Percentiles rank a stretch among this genome's conserved stretches.
Evolutionary conservation across 768 basidiomycete species (phyloP).

Genomic region (Ramaria sp.): DNA sequence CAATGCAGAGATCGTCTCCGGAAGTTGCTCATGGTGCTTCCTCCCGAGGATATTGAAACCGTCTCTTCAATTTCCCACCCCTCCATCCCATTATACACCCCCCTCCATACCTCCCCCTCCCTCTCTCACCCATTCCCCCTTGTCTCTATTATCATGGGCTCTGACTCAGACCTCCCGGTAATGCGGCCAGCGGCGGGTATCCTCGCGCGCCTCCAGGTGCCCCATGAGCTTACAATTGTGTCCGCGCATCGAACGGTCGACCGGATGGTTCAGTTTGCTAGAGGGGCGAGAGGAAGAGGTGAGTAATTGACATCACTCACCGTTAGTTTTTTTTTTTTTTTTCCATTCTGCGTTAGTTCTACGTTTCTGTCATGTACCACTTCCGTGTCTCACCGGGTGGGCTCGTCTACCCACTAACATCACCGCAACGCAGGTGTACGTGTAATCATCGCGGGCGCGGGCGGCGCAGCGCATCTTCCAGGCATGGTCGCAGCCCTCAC

Average conservation of each 20-base stretch:
- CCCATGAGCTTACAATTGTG: constrained; percentile 92
- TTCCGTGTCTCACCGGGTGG: background rate
- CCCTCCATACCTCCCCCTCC: constrained; percentile 31
- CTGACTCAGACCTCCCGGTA: constrained; percentile 91
- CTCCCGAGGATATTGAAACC: constrained; percentile 18
- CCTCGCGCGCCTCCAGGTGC: constrained; percentile 70
- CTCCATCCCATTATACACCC: constrained; percentile 39
- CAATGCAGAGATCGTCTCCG: constrained; percentile 59
- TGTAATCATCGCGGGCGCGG: constrained; percentile 88
- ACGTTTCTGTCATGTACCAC: background rate
- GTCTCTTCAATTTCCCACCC: constrained; percentile 12
- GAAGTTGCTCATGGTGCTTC: constrained; percentile 58
- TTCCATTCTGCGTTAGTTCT: background rate
- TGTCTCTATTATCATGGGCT: constrained; percentile 95
- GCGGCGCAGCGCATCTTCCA: constrained; percentile 96
- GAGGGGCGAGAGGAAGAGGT: constrained; percentile 57
- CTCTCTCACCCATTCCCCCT: constrained; percentile 62
- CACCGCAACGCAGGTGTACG: constrained; percentile 26
- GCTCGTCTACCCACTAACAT: constrained; percentile 12
- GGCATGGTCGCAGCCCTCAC: constrained; percentile 99
- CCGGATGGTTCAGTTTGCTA: constrained; percentile 72
- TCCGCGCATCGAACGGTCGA: constrained; percentile 95
- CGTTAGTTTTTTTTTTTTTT: background rate
- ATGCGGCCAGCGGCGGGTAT: constrained; percentile 86
- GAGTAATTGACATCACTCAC: constrained; percentile 17